A percentile compares a stretch with the other conserved stretches of the same genome.
These are phyloP conservation scores for Panicum virgatum DNA, from an alignment of 202 grass and related monocot genomes.

Conservation along the genomic window DNA sequence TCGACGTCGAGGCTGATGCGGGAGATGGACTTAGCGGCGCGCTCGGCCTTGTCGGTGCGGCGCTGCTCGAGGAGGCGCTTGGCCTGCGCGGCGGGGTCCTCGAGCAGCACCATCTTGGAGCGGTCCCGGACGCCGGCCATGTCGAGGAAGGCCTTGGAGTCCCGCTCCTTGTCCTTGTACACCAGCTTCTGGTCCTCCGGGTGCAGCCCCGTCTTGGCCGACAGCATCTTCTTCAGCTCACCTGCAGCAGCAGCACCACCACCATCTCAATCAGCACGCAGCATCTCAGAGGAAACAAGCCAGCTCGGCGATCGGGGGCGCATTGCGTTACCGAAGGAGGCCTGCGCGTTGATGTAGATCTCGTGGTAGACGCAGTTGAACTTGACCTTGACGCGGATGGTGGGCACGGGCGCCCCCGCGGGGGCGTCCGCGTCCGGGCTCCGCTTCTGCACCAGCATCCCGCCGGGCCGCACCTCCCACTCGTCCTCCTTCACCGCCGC, in stretches of 20 bases:
- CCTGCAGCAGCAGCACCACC: conserved; percentile 42
- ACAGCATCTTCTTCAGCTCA: conserved; percentile 91
- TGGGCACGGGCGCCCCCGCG: conserved; percentile 54
- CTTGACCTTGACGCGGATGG: conserved; percentile 90
- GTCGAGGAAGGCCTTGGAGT: conserved; percentile 88
- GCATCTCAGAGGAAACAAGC: background rate
- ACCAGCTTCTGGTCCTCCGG: conserved; percentile 92
- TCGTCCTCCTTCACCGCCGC: conserved; percentile 57
- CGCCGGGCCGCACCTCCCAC: conserved; percentile 91
- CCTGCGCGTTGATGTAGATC: conserved; percentile 90
- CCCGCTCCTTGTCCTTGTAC: conserved; percentile 91
- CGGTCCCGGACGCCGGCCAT: conserved; percentile 82
- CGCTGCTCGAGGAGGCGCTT: conserved; percentile 82
- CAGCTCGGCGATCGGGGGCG: background rate
- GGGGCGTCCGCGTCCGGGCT: conserved; percentile 55
- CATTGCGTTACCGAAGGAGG: conserved; percentile 72
- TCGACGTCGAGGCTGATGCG: conserved; percentile 76
- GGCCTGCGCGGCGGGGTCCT: conserved; percentile 79
- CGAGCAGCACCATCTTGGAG: conserved; percentile 77
- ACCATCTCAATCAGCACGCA: background rate
- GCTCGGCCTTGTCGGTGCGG: conserved; percentile 63
- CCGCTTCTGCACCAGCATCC: conserved; percentile 95
- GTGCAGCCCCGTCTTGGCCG: conserved; percentile 69
- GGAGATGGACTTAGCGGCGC: conserved; percentile 74
- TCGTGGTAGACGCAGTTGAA: conserved; percentile 74